phyloP scores from a whole-genome alignment of 192 early-diverging fungal species.

The Linnemannia elongata region DNA sequence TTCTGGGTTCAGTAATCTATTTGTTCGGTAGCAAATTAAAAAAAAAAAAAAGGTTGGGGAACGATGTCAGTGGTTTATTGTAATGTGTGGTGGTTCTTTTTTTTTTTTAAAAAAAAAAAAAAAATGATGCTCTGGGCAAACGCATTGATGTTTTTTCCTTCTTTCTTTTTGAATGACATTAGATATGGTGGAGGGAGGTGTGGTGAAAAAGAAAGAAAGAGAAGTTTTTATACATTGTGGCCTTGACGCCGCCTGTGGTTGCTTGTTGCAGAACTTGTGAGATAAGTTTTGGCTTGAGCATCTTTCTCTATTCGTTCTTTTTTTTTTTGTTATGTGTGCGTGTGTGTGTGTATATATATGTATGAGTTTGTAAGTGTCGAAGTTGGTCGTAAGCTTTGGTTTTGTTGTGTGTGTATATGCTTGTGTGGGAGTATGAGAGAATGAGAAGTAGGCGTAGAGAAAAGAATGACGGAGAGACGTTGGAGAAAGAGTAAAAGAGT shows the following conservation, averaged over 20 bases:
- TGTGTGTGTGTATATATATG: neutral
- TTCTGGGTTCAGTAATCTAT: slow-evolving; percentile 68
- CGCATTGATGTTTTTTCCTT: too few relatives aligned
- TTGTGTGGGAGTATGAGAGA: too few relatives aligned
- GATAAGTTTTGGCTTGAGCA: slow-evolving; percentile 75
- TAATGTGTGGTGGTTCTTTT: neutral
- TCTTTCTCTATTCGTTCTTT: neutral
- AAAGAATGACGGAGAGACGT: too few relatives aligned
- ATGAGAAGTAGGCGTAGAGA: too few relatives aligned
- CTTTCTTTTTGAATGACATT: too few relatives aligned
- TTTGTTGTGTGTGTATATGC: too few relatives aligned
- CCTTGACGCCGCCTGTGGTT: slow-evolving; percentile 65
- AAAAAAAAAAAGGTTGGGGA: neutral
- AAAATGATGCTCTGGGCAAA: neutral
- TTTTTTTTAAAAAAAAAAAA: neutral
- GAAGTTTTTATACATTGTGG: slow-evolving; percentile 60
- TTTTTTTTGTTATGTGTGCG: neutral
- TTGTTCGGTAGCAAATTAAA: neutral
- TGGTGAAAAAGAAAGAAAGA: too few relatives aligned
- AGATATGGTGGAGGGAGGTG: neutral
- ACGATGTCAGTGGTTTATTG: neutral
- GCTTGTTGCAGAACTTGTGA: slow-evolving; percentile 71
- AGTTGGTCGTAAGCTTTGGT: too few relatives aligned
- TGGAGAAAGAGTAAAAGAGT: too few relatives aligned
- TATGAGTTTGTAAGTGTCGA: too few relatives aligned